Conservation (phyloP, 1,284 basidiomycete genomes). For the Bondarzewia mesenterica region DNA sequence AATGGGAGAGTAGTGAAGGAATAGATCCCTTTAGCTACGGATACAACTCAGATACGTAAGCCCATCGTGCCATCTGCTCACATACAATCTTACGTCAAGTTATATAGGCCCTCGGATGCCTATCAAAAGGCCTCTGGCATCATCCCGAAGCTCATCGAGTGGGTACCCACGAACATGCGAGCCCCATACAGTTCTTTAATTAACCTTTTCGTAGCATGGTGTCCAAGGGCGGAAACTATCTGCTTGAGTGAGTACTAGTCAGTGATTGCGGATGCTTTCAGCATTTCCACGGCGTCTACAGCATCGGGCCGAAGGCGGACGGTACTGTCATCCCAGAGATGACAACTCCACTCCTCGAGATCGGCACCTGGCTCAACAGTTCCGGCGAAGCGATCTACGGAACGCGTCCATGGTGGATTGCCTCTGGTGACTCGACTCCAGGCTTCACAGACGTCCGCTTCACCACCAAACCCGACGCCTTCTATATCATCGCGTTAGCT, state of each 20-base stretch:
- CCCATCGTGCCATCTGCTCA: background rate
- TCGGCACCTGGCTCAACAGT: constrained; percentile 26
- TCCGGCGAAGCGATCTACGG: constrained; percentile 20
- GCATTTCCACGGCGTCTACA: background rate
- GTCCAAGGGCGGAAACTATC: constrained; percentile 14
- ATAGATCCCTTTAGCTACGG: constrained; percentile 39
- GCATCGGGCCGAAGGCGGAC: constrained; percentile 10
- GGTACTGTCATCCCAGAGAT: constrained; percentile 12
- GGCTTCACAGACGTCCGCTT: constrained; percentile 29
- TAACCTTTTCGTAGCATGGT: constrained; percentile 10
- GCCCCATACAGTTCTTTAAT: background rate
- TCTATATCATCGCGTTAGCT: constrained; percentile 42
- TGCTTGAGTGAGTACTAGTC: constrained; percentile 9
- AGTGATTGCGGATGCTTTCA: background rate
- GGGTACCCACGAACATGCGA: background rate
- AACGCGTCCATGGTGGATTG: constrained; percentile 17
- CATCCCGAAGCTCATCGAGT: constrained; percentile 13
- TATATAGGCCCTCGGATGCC: constrained; percentile 20
- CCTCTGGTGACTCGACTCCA: constrained; percentile 5
- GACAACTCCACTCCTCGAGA: constrained; percentile 10
- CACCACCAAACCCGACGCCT: constrained; percentile 38
- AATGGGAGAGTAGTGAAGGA: constrained; percentile 52
- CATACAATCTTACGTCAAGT: constrained; percentile 15
- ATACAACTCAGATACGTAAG: constrained; percentile 15
- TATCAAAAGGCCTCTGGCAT: constrained; percentile 13